Evolutionary conservation across 106 monocot genomes (phyloP).

Genomic region (Cymbidium sinense): DNA sequence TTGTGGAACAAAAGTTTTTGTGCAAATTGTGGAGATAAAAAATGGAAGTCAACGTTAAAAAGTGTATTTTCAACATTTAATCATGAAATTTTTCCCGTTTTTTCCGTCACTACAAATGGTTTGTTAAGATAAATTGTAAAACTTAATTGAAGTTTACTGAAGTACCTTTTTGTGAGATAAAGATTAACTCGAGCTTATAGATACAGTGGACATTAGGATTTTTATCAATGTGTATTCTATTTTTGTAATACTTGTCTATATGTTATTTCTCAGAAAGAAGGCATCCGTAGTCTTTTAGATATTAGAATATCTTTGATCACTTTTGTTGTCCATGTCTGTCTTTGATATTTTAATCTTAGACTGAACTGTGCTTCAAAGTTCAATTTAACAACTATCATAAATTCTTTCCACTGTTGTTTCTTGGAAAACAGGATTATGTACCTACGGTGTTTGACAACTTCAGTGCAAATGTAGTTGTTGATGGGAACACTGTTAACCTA

Average conservation of each 20-base stretch:
- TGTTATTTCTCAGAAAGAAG: neutral
- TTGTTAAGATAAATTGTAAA: neutral
- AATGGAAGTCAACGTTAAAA: neutral
- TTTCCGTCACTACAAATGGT: neutral
- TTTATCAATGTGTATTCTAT: neutral
- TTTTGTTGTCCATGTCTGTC: neutral
- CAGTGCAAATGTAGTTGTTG: conserved; percentile 11
- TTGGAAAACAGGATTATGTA: conserved; percentile 6
- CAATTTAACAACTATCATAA: neutral
- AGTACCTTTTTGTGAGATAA: neutral
- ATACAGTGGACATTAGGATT: neutral
- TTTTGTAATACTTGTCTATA: neutral
- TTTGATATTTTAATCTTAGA: neutral
- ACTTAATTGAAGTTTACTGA: neutral
- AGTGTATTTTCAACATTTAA: neutral
- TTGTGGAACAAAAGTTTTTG: neutral
- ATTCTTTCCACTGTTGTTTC: neutral
- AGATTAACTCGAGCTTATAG: neutral
- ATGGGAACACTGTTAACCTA: conserved; percentile 9
- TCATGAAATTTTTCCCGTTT: neutral
- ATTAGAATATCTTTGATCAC: neutral
- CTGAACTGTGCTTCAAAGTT: neutral
- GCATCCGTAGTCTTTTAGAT: neutral
- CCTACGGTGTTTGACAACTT: conserved; percentile 6
- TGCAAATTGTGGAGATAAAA: neutral